Evolutionary conservation across 495 filamentous ascomycete species (phyloP).

Genomic region (Podospora anserina): DNA sequence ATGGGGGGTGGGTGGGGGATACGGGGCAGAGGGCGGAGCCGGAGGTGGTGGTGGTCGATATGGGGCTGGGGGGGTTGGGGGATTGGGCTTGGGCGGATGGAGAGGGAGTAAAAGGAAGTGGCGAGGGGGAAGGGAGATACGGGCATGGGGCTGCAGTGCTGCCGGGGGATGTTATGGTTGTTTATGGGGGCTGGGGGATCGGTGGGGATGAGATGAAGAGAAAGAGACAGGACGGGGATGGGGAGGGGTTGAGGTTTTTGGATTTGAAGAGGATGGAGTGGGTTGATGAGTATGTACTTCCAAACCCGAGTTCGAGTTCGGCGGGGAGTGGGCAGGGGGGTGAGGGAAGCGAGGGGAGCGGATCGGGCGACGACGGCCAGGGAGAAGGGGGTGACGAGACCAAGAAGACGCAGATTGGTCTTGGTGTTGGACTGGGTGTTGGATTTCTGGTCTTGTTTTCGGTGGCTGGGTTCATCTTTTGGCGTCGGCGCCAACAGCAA

Average conservation of each 20-base stretch:
- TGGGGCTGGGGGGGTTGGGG: constrained; percentile 67
- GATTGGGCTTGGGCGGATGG: constrained; percentile 77
- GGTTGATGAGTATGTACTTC: constrained; percentile 56
- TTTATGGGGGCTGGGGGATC: constrained; percentile 77
- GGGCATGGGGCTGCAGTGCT: constrained; percentile 84
- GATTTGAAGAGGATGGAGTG: constrained; percentile 74
- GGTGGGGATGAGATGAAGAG: constrained; percentile 12
- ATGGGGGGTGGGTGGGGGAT: constrained; percentile 91
- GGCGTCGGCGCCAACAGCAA: constrained; percentile 58
- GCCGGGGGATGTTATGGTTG: constrained; percentile 85
- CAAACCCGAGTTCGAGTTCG: constrained; percentile 23
- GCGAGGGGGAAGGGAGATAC: constrained; percentile 53
- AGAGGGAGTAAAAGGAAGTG: constrained; percentile 51
- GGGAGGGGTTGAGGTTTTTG: constrained; percentile 56
- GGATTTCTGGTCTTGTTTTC: constrained; percentile 53
- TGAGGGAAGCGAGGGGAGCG: constrained; percentile 20
- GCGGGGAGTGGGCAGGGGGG: constrained; percentile 14
- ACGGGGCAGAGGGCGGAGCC: constrained; percentile 68
- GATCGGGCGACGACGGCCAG: not conserved
- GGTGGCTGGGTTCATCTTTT: constrained; percentile 11
- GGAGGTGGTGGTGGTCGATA: constrained; percentile 69
- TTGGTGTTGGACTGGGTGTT: constrained; percentile 66
- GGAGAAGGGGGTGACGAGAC: not conserved
- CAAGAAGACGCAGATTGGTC: constrained; percentile 43
- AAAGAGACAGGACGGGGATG: constrained; percentile 16